Evolutionary conservation across 2,329 filamentous ascomycete species (phyloP), one percentile per base, ranked within the genome.

Genomic region (Claviceps monticola): DNA sequence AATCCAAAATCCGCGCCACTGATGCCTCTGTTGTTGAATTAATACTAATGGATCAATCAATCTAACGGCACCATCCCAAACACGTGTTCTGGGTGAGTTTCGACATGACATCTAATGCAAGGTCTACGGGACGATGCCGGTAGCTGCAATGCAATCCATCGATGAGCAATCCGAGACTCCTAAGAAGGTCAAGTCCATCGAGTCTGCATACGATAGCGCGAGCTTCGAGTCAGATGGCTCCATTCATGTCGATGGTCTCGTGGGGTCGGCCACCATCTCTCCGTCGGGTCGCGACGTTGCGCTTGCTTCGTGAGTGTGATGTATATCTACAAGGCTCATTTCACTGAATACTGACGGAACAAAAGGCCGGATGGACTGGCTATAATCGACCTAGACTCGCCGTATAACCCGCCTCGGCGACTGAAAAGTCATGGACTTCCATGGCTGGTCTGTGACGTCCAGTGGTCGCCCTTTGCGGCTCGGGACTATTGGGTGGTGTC

Each of bases 361-460:
- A 13, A 1, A 26, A 84, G 82, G 49, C 88, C 87, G 50, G 85
- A 93, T 61, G 90, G 90, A 46, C 76, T 96, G 51, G 84, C 91
- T 63, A 88, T 96, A 58, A 90, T 96, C 62, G 90, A 96, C 61
- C 75, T 96, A 46, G 90, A 96, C 69, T 89, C 83, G 11, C 88
- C 88, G 1, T 93, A 89, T 64, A 93, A 85, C 54, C 84, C 86
- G 9, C 91, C 91, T 17, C 84, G 89, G 17, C 84, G 89, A 60
- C 76, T 96, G 47, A 78, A 76, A 59, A 85, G 85, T 56, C 88
- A 95, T 67, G 85, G 88, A 51, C 83, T 88, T 44, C 85, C 88
- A n/a, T 96, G 90, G 88, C 82, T 95, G 49, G 90, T 95, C 5
- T 89, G 91, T 11, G 91, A 96, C 66, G 90, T 95, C 34, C 91